Base-by-base conservation (phyloP, 2,329 filamentous ascomycete species). In the Hypoxylon sp. region DNA sequence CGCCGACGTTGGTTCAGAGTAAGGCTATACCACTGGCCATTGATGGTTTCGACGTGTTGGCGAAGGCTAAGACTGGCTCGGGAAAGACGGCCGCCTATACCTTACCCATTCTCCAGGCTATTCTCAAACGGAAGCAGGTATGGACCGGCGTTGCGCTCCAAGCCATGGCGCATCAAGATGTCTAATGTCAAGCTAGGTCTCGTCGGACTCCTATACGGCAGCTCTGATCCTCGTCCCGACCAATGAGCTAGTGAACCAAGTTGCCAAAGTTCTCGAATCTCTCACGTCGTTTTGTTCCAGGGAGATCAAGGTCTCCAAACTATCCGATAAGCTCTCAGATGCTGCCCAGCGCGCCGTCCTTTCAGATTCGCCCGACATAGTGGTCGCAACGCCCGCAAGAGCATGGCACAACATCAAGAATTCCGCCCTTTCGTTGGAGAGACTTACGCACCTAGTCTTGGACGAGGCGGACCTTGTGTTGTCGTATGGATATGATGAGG, bases 81-180 rank as follows among this genome's bases (percentile, higher is more conserved):
- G 96, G 96, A 73, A 99, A 99, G 85, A 99, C 96, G 10, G 93
- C 93, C n/a, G 95, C 96, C 54, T 98, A 98, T 78, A 84, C 97
- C 6, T 86, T 99, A 46, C 96, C 96, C 1, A 87, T 97, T n/a
- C 82, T 99, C 15, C 92, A 97, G 73, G 88, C 88, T 37, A 92
- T 97, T 68, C 82, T 99, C 62, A 92, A 91, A 77, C 88, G 89
- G 72, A 97, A 97, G 81, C 81, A 87, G 74, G 89, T 91, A 79
- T 17, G 82, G 46, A 71, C 11, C 19, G 37, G 27, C 6, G 17
- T 17, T 51, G 21, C 50, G 21, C 50, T 55, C 29, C 35, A 52
- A 46, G 37, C 44, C 35, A 46, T 27, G 32, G 11, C 4, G 13
- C 29, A 24, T 27, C 1, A 47, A 64, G 3, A 58, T 48, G 8